Percentiles rank a stretch among this genome's conserved stretches.
These are phyloP conservation scores for Hondaea fermentalgiana DNA, from an alignment of 108 stramenopile genomes.

Conservation along the genomic window DNA sequence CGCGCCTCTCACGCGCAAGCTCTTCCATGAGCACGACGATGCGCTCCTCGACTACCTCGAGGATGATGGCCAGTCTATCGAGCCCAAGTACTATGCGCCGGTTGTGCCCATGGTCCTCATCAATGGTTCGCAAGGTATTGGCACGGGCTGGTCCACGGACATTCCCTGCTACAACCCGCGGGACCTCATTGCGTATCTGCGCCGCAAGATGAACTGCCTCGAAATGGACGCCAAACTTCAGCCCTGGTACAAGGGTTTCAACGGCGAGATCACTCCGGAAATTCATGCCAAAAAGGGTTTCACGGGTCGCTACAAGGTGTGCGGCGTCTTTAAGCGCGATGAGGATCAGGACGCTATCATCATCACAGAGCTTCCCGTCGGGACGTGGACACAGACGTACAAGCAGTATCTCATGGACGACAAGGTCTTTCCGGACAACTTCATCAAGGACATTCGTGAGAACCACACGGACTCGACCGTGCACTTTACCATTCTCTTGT, in stretches of 20 bases:
- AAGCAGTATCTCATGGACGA: constrained; percentile 58
- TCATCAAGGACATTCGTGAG: constrained; percentile 84
- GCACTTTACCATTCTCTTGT: constrained; percentile 71
- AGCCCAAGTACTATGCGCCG: constrained; percentile 87
- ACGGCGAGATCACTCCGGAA: constrained; percentile 58
- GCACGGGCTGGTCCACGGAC: constrained; percentile 85
- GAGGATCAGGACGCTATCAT: constrained; percentile 47
- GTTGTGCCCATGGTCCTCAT: constrained; percentile 50
- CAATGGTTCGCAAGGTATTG: constrained; percentile 85
- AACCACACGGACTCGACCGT: constrained; percentile 97
- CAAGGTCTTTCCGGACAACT: constrained; percentile 43
- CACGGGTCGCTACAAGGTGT: background rate
- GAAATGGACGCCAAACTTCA: constrained; percentile 44
- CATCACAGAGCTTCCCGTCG: constrained; percentile 89
- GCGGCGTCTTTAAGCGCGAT: background rate
- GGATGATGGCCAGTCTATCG: constrained; percentile 92
- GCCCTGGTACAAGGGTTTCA: constrained; percentile 74
- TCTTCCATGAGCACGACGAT: constrained; percentile 98
- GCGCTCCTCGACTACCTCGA: constrained; percentile 76
- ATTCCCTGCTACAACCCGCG: constrained; percentile 69
- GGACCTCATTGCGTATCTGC: constrained; percentile 76
- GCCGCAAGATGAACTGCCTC: constrained; percentile 60
- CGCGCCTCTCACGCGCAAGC: constrained; percentile 75
- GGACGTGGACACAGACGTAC: constrained; percentile 95
- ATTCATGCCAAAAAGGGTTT: background rate